Base-by-base conservation (phyloP, 768 basidiomycete genomes). In the Calocybe indica region DNA sequence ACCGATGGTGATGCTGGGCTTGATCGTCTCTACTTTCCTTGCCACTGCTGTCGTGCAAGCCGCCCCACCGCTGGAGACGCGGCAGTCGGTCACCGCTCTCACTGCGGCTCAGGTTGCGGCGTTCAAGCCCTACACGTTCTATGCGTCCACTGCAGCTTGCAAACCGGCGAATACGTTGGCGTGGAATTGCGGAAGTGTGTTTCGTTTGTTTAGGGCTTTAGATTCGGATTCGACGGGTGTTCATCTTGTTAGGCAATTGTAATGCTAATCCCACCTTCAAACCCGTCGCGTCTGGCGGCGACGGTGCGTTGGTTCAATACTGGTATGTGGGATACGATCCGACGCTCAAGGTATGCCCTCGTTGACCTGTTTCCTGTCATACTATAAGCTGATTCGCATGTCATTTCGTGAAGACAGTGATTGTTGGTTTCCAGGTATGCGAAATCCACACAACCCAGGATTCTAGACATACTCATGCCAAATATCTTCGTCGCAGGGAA, bases 241-340 rank as follows among this genome's bases (percentile, higher is more conserved):
- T 22, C 22, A 22, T 22, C 22, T 22, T 34, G 15, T 28, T 45
- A 77, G 78, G 58, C 0, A 72, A 71, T 42, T 80, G 78, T 50
- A 52, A 63, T 11, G 71, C 72, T 6, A 78, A 75, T 47, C 61
- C 76, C 1, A 60, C 53, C 5, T 80, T 80, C 58, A 52, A 66
- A 7, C 75, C 77, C 7, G 58, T 72, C 8, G 75, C 72, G 7
- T 71, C 76, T 7, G 78, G 79, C 0, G 77, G 78, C 7, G 69
- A 78, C 49, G 78, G 74, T 1, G 43, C 43, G 15, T 46, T 47
- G 5, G 54, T 64, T 7, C 74, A 76, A 55, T 75, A 61, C 47
- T 80, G 79, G 72, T 69, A 64, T 63, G 72, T 75, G 7, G 72
- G 73, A 3, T 67, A 63, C 43, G 70, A 72, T 44, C 58, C 65